A percentile compares a stretch with the other conserved stretches of the same genome.
Conservation (phyloP, 176 grass and related monocot genomes). For the Juncus inflexus region DNA sequence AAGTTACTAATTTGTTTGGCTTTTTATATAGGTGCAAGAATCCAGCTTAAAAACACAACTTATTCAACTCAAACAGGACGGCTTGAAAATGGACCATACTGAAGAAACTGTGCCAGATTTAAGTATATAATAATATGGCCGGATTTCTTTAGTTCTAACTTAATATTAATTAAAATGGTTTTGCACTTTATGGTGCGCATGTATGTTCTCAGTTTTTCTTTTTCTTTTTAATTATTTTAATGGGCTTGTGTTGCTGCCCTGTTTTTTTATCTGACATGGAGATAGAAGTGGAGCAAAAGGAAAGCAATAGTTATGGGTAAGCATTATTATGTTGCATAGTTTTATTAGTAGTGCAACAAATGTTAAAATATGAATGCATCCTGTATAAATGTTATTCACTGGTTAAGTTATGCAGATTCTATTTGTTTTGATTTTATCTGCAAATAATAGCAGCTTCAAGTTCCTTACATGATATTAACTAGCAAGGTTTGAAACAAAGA, state of each 20-base stretch:
- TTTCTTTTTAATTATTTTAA: slow-evolving; percentile 22
- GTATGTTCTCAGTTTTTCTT: slow-evolving; percentile 34
- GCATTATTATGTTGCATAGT: slow-evolving; percentile 7
- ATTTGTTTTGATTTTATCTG: background rate
- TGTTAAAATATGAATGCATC: slow-evolving; percentile 11
- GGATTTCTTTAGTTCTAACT: slow-evolving; percentile 40
- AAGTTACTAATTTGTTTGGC: background rate
- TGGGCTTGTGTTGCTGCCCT: slow-evolving; percentile 10
- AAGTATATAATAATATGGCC: too few species aligned
- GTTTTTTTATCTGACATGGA: slow-evolving; percentile 43
- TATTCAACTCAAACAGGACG: slow-evolving; percentile 55
- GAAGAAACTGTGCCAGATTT: too few species aligned
- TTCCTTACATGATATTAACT: background rate
- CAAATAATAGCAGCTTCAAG: slow-evolving; percentile 4
- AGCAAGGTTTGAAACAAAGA: too few species aligned
- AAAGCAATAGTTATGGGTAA: slow-evolving; percentile 32
- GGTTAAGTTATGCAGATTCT: background rate
- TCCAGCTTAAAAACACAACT: slow-evolving; percentile 84
- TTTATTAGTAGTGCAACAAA: slow-evolving; percentile 15
- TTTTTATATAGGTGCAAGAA: slow-evolving; percentile 57
- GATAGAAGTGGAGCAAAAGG: slow-evolving; percentile 50
- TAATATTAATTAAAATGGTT: slow-evolving; percentile 9
- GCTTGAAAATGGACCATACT: background rate
- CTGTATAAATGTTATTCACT: slow-evolving; percentile 2
- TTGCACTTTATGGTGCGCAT: slow-evolving; percentile 38